Percentiles rank a stretch among this genome's conserved stretches.
phyloP scores from a whole-genome alignment of 495 filamentous ascomycete species.

The Penicillium samsonianum region DNA sequence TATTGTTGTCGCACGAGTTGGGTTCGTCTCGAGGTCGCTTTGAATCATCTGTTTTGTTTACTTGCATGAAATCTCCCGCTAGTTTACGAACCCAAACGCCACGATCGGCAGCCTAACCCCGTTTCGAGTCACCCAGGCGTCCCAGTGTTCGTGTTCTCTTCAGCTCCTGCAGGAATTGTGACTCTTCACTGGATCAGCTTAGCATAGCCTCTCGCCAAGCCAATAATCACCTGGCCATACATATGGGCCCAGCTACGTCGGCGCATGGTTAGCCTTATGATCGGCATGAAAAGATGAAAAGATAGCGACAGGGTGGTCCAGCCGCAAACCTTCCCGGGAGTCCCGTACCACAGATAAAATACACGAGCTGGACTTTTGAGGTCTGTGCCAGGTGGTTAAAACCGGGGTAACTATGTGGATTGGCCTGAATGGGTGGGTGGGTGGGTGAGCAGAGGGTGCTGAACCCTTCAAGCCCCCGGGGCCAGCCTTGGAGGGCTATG shows the following conservation, averaged over 20 bases:
- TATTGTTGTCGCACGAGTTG: not conserved
- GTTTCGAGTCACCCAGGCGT: not conserved
- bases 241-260: not conserved
- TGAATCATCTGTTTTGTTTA: not conserved
- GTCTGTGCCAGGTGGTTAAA: not conserved
- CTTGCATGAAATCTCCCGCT: not conserved
- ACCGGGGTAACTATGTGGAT: not conserved
- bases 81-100: not conserved
- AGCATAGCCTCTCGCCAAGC: not conserved
- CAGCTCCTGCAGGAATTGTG: slow-evolving; percentile 2
- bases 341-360: not conserved
- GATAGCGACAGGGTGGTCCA: not conserved
- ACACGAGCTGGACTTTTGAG: not conserved
- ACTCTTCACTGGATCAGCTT: not conserved
- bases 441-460: not conserved
- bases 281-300: not conserved
- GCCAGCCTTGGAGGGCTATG: not conserved
- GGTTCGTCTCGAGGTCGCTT: not conserved
- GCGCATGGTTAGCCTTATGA: not conserved
- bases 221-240: not conserved
- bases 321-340: not conserved
- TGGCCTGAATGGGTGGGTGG: not conserved
- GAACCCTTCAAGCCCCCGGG: not conserved
- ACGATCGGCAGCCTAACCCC: not conserved
- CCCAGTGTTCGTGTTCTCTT: not conserved